These are phyloP conservation scores for Poa pratensis DNA, from an alignment of 176 grass and related monocot species.

Conservation along the genomic window DNA sequence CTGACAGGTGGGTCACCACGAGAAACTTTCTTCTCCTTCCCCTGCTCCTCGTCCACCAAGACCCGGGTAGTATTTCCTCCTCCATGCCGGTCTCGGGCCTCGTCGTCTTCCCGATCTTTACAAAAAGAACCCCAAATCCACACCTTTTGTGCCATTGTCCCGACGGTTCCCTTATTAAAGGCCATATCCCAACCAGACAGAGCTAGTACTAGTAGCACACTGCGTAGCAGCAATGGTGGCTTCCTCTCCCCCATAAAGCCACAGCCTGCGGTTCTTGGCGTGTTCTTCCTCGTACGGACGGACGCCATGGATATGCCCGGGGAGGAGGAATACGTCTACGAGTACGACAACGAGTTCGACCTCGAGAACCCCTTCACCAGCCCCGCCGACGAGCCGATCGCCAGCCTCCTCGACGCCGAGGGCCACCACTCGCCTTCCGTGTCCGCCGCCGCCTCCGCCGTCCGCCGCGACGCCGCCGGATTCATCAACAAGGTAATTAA, in stretches of 20 bases:
- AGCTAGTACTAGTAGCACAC: conserved; percentile 54
- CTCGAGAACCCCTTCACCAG: conserved; percentile 95
- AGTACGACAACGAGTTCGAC: conserved; percentile 77
- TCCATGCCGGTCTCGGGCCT: conserved; percentile 4
- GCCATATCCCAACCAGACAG: conserved; percentile 50
- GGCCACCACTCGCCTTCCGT: conserved; percentile 62
- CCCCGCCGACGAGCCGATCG: conserved; percentile 73
- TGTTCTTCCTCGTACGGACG: conserved; percentile 36
- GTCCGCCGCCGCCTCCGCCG: conserved; percentile 41
- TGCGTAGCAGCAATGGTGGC: conserved; percentile 63
- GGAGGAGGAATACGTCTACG: conserved; percentile 39
- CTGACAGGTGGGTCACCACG: conserved; percentile 8
- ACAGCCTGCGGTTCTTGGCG: conserved; percentile 26
- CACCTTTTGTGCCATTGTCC: conserved; percentile 55
- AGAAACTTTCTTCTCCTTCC: background rate
- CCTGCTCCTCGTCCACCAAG: background rate
- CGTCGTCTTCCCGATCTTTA: conserved; percentile 44
- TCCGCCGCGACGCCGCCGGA: conserved; percentile 56
- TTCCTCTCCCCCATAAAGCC: conserved; percentile 63
- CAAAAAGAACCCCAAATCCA: conserved; percentile 67
- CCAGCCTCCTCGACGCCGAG: conserved; percentile 53
- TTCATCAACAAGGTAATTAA: conserved; percentile 81
- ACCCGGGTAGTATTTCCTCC: background rate
- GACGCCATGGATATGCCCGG: conserved; percentile 44
- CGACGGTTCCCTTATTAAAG: conserved; percentile 53